Percentiles rank a stretch among this genome's conserved stretches.
These are phyloP conservation scores for Elongisporangium prolatum DNA, from an alignment of 352 stramenopile genomes.

Conservation along the genomic window DNA sequence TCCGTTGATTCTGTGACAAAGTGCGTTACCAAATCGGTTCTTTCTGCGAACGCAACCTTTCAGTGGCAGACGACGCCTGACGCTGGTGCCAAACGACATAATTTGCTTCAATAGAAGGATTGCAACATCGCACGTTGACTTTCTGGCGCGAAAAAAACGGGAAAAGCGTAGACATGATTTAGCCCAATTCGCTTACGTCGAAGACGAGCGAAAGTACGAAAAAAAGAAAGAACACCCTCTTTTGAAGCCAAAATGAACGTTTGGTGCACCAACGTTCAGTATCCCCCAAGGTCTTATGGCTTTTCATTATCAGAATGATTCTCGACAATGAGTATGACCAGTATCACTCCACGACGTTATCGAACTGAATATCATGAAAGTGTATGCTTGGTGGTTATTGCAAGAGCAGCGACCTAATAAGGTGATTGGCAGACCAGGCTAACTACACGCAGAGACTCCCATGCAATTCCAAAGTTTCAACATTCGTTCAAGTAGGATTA, in stretches of 20 bases:
- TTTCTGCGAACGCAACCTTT: neutral
- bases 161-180: neutral
- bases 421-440: neutral
- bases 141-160: neutral
- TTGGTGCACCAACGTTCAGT: no score
- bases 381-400: no score
- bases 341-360: no score
- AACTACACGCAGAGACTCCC: neutral
- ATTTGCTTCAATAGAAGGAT: neutral
- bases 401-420: neutral
- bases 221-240: neutral
- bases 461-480: neutral
- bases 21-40: neutral
- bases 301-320: no score
- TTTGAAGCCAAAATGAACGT: neutral
- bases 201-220: neutral
- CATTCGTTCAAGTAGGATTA: neutral
- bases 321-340: no score
- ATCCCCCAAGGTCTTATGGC: no score
- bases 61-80: neutral
- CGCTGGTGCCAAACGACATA: neutral
- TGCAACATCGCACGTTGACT: neutral
- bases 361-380: no score
- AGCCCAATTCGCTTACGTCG: neutral
- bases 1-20: neutral